Conservation (phyloP, 495 filamentous ascomycete species). For the Oleoguttula mirabilis region DNA sequence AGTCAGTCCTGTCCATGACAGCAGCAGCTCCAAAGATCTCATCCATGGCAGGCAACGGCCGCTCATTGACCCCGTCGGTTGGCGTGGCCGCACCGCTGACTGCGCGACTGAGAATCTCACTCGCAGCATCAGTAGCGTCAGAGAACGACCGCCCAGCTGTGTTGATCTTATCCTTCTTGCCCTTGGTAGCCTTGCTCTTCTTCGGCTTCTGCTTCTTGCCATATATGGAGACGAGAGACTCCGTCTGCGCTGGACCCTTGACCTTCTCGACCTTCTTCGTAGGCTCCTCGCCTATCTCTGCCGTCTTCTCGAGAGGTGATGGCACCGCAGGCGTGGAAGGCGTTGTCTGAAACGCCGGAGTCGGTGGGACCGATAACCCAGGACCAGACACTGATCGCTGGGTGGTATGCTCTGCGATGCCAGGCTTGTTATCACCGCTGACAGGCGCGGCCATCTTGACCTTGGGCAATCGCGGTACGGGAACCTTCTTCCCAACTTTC, state of each 20-base stretch:
- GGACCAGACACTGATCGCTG: constrained; percentile 1
- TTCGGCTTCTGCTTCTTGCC: constrained; percentile 11
- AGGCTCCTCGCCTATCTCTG: background rate
- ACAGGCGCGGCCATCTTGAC: background rate
- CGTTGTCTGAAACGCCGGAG: constrained; percentile 10
- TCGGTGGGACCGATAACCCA: constrained; percentile 13
- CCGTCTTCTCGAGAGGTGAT: background rate
- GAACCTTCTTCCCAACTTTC: background rate
- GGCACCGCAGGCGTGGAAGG: constrained; percentile 11
- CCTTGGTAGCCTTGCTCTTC: constrained; percentile 10
- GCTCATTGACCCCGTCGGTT: too few species aligned
- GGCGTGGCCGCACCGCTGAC: background rate
- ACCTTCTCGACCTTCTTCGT: constrained; percentile 16
- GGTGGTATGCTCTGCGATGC: background rate
- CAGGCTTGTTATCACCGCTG: background rate
- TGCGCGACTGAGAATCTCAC: background rate
- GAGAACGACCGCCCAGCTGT: background rate
- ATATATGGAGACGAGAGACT: constrained; percentile 11
- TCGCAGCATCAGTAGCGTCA: background rate
- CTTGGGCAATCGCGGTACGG: background rate
- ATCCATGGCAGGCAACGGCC: background rate
- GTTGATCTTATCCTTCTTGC: constrained; percentile 6
- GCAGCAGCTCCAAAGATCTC: background rate
- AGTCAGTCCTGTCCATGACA: too few species aligned
- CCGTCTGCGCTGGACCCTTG: constrained; percentile 17